Evolutionary conservation across 768 basidiomycete genomes (phyloP), one percentile per base, ranked within the genome.

Genomic region (Lentinus brumalis): DNA sequence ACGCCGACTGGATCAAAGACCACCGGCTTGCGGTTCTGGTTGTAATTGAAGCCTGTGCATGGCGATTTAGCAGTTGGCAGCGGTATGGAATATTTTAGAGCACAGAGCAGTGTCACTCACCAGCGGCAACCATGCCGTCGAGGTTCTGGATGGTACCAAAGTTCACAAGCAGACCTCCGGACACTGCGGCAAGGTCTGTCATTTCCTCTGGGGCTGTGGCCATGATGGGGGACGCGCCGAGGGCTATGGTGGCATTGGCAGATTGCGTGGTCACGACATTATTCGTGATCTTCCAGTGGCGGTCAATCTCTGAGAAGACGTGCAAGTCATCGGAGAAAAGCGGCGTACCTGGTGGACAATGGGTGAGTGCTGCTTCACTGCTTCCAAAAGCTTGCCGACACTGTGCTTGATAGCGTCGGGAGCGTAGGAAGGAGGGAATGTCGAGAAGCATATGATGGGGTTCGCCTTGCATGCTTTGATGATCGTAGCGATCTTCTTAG

Each of bases 151-250:
- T 74, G 3, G 93, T 94, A 40, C 96, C 96, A 60, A 96, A 91
- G 72, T 98, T 97, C 61, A 97, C 78, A 5, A 98, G 79, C 16
- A 96, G 78, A 1, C 86, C 86, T 15, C 86, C 85, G 47, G 83
- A 82, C 50, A 87, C 81, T 38, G 77, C 76, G 56, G 85, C 79
- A 18, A 98, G 79, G 61, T 96, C 91, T 30, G 84, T 81, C 81
- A 94, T 94, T 71, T 98, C 96, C 59, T 82, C 79, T 0, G 88
- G 81, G 26, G 88, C 86, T 18, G 91, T 88, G 3, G 95, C 91
- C 96, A 98, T 98, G 70, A 98, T 95, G 0, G 96, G 96, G 60
- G 92, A 94, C 14, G 87, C 94, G 16, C 91, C 90, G 4, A 97
- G 69, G 0, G 94, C 92, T 6, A 98, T 81, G 2, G 94, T 96